Evolutionary conservation across 2,329 filamentous ascomycete genomes (phyloP).

Genomic region (Penicillium sclerotiorum): DNA sequence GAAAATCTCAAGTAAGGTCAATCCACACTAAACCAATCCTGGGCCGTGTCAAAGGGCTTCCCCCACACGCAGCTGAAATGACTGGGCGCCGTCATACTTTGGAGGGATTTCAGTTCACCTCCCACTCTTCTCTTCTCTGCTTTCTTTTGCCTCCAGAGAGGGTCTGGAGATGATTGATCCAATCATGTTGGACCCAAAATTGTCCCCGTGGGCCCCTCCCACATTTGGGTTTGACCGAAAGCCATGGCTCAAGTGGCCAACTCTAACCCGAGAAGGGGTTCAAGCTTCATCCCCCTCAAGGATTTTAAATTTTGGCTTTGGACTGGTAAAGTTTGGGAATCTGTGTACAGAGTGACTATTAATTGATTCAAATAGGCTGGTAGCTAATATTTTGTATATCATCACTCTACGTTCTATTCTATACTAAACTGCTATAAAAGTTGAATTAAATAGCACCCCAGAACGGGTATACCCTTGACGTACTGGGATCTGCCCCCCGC

Average conservation of each 20-base stretch:
- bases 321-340: background rate
- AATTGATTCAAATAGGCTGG: too few relatives aligned
- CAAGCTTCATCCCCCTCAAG: slow-evolving; percentile 12
- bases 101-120: too few relatives aligned
- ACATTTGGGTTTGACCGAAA: slow-evolving; percentile 20
- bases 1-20: slow-evolving; percentile 23
- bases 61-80: background rate
- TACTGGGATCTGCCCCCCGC: slow-evolving; percentile 34
- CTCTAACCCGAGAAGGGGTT: slow-evolving; percentile 12
- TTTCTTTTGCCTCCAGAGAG: slow-evolving; percentile 13
- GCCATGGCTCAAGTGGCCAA: slow-evolving; percentile 9
- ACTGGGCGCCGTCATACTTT: slow-evolving; percentile 11
- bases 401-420: too few relatives aligned
- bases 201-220: slow-evolving; percentile 17
- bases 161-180: slow-evolving; percentile 6
- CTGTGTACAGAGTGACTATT: background rate
- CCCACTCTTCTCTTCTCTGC: slow-evolving; percentile 5
- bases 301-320: background rate
- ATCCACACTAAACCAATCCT: slow-evolving; percentile 22
- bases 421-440: too few relatives aligned
- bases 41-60: slow-evolving; percentile 21
- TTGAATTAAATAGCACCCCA: too few relatives aligned
- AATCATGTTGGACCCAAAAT: slow-evolving; percentile 10
- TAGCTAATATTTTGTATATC: too few relatives aligned
- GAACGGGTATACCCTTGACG: slow-evolving; percentile 37